A percentile compares a stretch with the other conserved stretches of the same genome.
Conservation (phyloP, 2,329 filamentous ascomycete genomes). For the Penicillium oxalicum region DNA sequence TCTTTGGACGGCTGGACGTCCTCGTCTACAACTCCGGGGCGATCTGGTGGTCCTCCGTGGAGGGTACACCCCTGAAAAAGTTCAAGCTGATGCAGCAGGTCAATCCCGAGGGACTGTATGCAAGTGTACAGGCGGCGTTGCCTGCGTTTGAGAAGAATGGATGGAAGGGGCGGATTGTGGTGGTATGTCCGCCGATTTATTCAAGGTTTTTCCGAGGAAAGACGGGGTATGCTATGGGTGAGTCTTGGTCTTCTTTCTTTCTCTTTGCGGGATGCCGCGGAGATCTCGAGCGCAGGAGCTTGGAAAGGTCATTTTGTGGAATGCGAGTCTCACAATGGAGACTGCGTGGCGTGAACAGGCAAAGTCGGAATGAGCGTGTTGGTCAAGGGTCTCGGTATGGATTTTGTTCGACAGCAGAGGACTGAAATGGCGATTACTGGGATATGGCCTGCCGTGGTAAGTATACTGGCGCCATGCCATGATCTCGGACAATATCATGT, state of each 20-base stretch:
- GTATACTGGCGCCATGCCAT: constrained; percentile 18
- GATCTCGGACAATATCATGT: no score
- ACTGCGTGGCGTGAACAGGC: constrained; percentile 32
- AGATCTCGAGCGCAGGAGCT: no score
- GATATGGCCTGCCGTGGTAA: constrained; percentile 72
- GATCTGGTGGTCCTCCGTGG: constrained; percentile 75
- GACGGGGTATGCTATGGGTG: constrained; percentile 68
- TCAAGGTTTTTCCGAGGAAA: constrained; percentile 79
- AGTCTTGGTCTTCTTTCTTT: constrained; percentile 1
- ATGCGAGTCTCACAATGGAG: neutral
- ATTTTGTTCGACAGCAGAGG: constrained; percentile 62
- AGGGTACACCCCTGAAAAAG: constrained; percentile 66
- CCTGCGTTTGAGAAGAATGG: constrained; percentile 56
- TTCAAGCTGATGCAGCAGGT: constrained; percentile 73
- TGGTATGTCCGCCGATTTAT: constrained; percentile 81
- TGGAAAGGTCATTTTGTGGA: no score
- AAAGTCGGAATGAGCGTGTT: constrained; percentile 79
- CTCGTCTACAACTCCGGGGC: constrained; percentile 79
- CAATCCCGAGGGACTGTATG: constrained; percentile 72
- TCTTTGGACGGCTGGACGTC: constrained; percentile 62
- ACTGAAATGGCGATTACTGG: constrained; percentile 69
- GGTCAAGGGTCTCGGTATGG: constrained; percentile 76
- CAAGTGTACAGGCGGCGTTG: constrained; percentile 60
- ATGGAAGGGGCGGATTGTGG: constrained; percentile 61
- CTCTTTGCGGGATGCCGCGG: no score